Evolutionary conservation across 306 rosid genomes (phyloP).

Genomic region (Begonia fuchsioides): DNA sequence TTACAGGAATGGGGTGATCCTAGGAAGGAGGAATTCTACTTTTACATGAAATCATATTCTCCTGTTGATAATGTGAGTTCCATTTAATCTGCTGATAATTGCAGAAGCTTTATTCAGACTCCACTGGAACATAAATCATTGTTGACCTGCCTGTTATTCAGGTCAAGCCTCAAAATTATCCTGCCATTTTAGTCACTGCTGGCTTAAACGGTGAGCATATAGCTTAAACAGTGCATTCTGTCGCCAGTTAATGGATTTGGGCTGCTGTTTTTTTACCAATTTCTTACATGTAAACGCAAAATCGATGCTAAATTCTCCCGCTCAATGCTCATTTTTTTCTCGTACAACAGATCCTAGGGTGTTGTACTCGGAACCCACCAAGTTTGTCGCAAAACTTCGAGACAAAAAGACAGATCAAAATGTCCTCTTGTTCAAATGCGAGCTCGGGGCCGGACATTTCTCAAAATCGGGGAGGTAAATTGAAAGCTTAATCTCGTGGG

Average conservation of each 20-base stretch:
- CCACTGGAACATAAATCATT: too few species aligned
- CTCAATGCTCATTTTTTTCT: too few species aligned
- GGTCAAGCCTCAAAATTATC: constrained; percentile 73
- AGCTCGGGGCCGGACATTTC: constrained; percentile 86
- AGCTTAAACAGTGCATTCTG: too few species aligned
- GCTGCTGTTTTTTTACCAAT: too few species aligned
- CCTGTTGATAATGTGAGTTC: constrained; percentile 85
- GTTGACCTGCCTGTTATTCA: constrained; percentile 14
- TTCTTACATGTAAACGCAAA: too few species aligned
- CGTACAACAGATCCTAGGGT: constrained; percentile 69
- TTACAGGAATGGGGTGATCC: constrained; percentile 99
- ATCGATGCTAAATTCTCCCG: too few species aligned
- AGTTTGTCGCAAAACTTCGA: constrained; percentile 84
- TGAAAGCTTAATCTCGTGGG: too few species aligned
- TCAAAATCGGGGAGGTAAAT: constrained; percentile 88
- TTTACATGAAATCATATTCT: constrained; percentile 94
- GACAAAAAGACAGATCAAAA: constrained; percentile 64
- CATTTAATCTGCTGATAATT: too few species aligned
- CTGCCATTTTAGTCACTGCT: constrained; percentile 72
- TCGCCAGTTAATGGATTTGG: too few species aligned
- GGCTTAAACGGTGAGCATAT: constrained; percentile 70
- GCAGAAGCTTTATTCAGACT: too few species aligned
- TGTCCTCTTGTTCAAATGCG: constrained; percentile 69
- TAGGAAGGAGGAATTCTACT: constrained; percentile 83
- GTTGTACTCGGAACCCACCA: constrained; percentile 79